phyloP scores from a whole-genome alignment of 2,329 filamentous ascomycete genomes.

The Sporothrix variecibatus region DNA sequence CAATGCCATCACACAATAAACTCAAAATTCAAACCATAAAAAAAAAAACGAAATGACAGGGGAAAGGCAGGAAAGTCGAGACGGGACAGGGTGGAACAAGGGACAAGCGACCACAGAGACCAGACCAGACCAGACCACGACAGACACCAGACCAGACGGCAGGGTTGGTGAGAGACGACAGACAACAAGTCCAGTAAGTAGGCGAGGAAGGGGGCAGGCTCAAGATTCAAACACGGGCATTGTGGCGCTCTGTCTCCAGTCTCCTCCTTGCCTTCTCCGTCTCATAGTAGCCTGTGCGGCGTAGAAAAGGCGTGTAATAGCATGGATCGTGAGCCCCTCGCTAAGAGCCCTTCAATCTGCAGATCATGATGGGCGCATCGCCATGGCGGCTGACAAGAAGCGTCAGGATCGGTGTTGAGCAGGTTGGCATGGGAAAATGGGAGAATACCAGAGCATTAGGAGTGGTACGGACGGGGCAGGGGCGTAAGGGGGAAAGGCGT shows the following conservation, averaged over 20 bases:
- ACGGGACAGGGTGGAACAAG: constrained; percentile 22
- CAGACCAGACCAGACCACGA: constrained; percentile 9
- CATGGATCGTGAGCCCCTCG: constrained; percentile 28
- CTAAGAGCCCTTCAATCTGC: constrained; percentile 20
- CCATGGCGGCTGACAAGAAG: not conserved
- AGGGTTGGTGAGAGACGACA: not conserved
- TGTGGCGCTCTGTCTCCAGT: constrained; percentile 1
- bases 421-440: not conserved
- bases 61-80: constrained; percentile 22
- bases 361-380: constrained; percentile 27
- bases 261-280: not conserved
- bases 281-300: constrained; percentile 3
- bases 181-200: not conserved
- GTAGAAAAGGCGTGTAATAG: constrained; percentile 5
- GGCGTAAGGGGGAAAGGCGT: not conserved
- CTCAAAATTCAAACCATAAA: not conserved
- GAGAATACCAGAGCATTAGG: not conserved
- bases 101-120: constrained; percentile 12
- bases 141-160: constrained; percentile 22
- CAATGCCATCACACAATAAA: not conserved
- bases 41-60: not conserved
- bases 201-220: not conserved
- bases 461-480: not conserved
- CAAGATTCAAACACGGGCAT: constrained; percentile 10
- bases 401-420: constrained; percentile 1